Evolutionary conservation across 371 early-diverging fungal genomes (phyloP).

Genomic region (Rhizopus sp.): DNA sequence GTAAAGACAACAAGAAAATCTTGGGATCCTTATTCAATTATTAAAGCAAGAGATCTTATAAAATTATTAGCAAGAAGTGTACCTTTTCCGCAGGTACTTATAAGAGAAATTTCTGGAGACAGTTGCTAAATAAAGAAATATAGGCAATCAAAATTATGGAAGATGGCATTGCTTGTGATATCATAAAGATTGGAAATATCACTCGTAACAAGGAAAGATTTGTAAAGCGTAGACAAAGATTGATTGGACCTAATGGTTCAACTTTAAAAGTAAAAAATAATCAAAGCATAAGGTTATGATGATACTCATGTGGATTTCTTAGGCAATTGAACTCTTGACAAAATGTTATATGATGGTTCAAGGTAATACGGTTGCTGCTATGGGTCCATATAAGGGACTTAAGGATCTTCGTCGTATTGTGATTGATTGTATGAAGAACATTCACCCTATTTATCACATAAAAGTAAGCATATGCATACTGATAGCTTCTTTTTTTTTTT

Average conservation of each 20-base stretch:
- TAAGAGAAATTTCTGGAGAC: constrained; percentile 4
- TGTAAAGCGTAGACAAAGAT: constrained; percentile 96
- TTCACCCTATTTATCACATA: constrained; percentile 99
- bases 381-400: constrained; percentile 94
- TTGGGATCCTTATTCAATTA: constrained; percentile 95
- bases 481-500: background rate
- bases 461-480: constrained; percentile 61
- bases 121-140: background rate
- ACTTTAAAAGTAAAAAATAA: constrained; percentile 76
- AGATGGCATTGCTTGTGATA: constrained; percentile 94
- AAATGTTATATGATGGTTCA: constrained; percentile 97
- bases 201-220: constrained; percentile 96
- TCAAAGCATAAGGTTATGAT: background rate
- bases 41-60: constrained; percentile 97
- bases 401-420: constrained; percentile 93
- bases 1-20: constrained; percentile 98
- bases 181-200: constrained; percentile 96
- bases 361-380: constrained; percentile 95
- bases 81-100: constrained; percentile 84
- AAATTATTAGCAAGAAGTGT: constrained; percentile 96
- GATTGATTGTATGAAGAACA: constrained; percentile 97
- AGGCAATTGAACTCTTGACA: constrained; percentile 97
- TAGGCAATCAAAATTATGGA: constrained; percentile 90
- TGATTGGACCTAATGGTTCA: constrained; percentile 98
- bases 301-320: background rate